Percentiles rank a stretch among this genome's conserved stretches.
phyloP scores from a whole-genome alignment of 257 asterid species.

The Solanum medicagineum region DNA sequence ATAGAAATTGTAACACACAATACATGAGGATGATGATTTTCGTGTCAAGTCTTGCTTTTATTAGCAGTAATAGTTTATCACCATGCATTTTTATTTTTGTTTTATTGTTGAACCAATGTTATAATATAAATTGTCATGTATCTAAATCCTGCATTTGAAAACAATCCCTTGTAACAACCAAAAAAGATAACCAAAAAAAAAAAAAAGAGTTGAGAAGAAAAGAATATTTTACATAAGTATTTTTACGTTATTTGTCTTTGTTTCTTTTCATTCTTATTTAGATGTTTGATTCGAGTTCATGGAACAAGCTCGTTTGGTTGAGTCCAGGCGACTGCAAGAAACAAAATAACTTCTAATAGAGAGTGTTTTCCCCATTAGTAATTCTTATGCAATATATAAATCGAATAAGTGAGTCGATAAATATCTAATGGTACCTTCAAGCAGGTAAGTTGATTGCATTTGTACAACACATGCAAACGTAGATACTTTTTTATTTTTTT shows the following conservation, averaged over 20 bases:
- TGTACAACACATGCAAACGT: too few species aligned
- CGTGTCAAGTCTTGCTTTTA: background rate
- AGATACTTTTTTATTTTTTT: too few species aligned
- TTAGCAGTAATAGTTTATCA: background rate
- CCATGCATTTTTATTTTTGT: background rate
- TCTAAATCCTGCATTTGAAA: background rate
- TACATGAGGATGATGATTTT: background rate
- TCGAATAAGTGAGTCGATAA: background rate
- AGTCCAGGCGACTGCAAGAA: background rate
- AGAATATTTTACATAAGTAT: background rate
- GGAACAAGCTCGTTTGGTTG: too few species aligned
- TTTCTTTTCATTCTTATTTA: background rate
- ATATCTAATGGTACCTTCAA: background rate
- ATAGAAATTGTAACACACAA: background rate
- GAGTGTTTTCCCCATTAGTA: background rate
- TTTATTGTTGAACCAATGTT: background rate
- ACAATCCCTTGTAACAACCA: background rate
- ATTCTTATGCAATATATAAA: background rate
- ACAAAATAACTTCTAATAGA: background rate
- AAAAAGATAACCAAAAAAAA: background rate
- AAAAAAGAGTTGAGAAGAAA: too few species aligned
- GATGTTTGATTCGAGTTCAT: background rate
- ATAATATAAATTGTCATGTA: background rate
- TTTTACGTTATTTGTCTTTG: background rate
- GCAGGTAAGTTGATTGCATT: too few species aligned